Evolutionary conservation across 1,139 yeast species (phyloP).

Genomic region (Williopsis jadinii): DNA sequence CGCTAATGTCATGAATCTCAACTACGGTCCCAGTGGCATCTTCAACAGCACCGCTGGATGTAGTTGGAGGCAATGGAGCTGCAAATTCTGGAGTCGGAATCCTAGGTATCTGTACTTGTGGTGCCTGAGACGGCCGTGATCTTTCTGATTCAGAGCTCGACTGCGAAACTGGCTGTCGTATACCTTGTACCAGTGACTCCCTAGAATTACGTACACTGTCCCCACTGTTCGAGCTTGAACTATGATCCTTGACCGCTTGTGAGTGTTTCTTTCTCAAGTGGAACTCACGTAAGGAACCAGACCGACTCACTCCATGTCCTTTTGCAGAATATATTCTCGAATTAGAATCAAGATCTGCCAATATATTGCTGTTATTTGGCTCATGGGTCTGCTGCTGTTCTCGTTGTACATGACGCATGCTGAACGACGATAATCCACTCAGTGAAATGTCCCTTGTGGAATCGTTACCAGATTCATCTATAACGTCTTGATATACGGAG

Average conservation of each 20-base stretch:
- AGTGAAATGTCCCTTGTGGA: constrained; percentile 16
- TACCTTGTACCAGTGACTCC: too few species aligned
- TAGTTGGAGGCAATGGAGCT: constrained; percentile 11
- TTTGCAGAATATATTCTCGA: background rate
- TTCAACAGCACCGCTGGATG: background rate
- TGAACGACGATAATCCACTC: constrained; percentile 14
- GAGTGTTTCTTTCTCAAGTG: too few species aligned
- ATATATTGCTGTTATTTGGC: constrained; percentile 2
- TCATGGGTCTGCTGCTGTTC: too few species aligned
- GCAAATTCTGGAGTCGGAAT: constrained; percentile 11
- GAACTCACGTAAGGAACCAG: too few species aligned
- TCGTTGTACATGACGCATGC: constrained; percentile 1
- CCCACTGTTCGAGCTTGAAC: too few species aligned
- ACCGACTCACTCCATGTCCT: too few species aligned
- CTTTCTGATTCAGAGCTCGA: too few species aligned
- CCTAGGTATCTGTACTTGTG: constrained; percentile 1
- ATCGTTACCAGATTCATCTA: constrained; percentile 14
- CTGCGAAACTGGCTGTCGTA: too few species aligned
- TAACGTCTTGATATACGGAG: constrained; percentile 18
- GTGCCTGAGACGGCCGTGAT: too few species aligned
- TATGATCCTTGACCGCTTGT: too few species aligned
- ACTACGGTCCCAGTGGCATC: background rate
- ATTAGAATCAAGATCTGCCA: constrained; percentile 13
- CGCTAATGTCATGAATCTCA: background rate
- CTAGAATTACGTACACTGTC: too few species aligned